phyloP scores from a whole-genome alignment of 768 basidiomycete genomes.

The Gloeostereum incarnatum region DNA sequence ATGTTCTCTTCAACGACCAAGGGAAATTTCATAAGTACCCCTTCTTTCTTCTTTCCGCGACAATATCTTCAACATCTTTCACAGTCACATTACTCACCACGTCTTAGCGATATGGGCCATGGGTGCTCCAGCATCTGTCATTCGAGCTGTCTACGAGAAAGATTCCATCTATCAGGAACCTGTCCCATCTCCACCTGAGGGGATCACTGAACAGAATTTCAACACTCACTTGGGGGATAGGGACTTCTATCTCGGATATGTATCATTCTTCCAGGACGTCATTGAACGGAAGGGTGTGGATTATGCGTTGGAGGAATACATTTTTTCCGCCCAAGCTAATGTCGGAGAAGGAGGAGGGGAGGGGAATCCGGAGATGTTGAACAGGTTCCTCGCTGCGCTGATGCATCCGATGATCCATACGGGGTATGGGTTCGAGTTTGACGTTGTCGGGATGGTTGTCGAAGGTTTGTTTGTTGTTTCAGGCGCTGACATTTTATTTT shows the following conservation, averaged over 20 bases:
- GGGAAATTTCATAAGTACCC: conserved; percentile 47
- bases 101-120: conserved; percentile 50
- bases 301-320: conserved; percentile 44
- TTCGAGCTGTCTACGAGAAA: conserved; percentile 26
- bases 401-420: conserved; percentile 40
- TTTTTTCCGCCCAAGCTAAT: conserved; percentile 33
- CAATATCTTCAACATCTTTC: neutral
- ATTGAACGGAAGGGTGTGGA: conserved; percentile 33
- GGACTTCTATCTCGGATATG: conserved; percentile 47
- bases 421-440: conserved; percentile 39
- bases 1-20: conserved; percentile 37
- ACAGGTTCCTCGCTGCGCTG: conserved; percentile 28
- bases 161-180: conserved; percentile 21
- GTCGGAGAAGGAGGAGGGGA: neutral
- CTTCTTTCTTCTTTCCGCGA: neutral
- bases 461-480: conserved; percentile 24
- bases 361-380: conserved; percentile 12
- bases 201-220: conserved; percentile 39
- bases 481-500: conserved; percentile 6
- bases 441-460: conserved; percentile 29
- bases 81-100: conserved; percentile 50
- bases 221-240: conserved; percentile 48
- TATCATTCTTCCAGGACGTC: conserved; percentile 40
- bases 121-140: conserved; percentile 35
- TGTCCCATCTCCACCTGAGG: conserved; percentile 30